These are phyloP conservation scores for Anacardium occidentale DNA, from an alignment of 345 rosid genomes.

Conservation along the genomic window DNA sequence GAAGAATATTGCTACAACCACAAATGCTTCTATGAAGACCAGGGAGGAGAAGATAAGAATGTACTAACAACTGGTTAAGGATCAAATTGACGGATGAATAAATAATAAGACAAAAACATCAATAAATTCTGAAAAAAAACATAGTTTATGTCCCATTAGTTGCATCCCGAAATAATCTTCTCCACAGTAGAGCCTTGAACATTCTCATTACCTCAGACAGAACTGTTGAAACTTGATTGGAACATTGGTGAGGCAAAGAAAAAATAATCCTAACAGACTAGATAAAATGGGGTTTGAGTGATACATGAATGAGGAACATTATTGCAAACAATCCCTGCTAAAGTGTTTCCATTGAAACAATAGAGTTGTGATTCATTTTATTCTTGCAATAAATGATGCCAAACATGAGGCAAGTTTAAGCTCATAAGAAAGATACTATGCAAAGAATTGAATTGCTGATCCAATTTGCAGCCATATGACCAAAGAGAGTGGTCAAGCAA, in stretches of 20 bases:
- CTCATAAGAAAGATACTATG: constrained; percentile 41
- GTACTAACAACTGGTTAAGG: constrained; percentile 40
- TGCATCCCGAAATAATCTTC: background rate
- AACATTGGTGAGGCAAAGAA: background rate
- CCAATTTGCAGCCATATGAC: constrained; percentile 34
- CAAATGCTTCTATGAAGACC: constrained; percentile 36
- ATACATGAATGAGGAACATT: background rate
- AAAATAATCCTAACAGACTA: background rate
- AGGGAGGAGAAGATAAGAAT: constrained; percentile 37
- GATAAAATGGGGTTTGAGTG: background rate
- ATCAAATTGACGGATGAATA: constrained; percentile 14
- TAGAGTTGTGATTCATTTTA: background rate
- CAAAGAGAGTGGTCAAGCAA: constrained; percentile 47
- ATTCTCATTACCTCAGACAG: background rate
- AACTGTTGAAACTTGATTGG: constrained; percentile 3
- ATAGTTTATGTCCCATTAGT: background rate
- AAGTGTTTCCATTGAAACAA: background rate
- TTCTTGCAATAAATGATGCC: background rate
- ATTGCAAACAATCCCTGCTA: background rate
- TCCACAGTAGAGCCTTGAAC: background rate
- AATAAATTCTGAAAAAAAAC: background rate
- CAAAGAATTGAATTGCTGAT: constrained; percentile 36
- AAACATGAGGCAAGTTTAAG: background rate
- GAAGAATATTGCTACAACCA: constrained; percentile 44
- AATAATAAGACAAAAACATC: background rate